Base-by-base conservation (phyloP, 2,329 filamentous ascomycete genomes). In the Calcarisporium arbuscula region DNA sequence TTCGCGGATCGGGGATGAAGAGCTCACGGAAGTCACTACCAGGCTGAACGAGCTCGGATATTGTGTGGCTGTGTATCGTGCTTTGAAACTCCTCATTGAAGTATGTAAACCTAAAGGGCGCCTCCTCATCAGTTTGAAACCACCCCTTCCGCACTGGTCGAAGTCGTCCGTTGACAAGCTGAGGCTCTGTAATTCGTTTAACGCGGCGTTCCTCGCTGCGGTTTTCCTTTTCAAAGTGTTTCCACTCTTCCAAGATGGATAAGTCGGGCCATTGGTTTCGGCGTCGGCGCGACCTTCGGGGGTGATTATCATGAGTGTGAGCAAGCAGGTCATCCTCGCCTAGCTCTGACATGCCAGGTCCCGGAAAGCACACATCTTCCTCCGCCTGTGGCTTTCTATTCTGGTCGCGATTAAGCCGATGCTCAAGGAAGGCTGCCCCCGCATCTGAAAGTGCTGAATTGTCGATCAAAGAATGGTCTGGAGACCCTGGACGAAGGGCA, bases 41-140 rank as follows among this genome's bases (percentile, higher is more conserved):
- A 1, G 85, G 81, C 47, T 95, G 88, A 8, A 94, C 74, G 15
- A 98, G 72, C 56, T 95, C 92, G 3, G 88, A 94, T 38, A 98
- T 95, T 1, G 84, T 92, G 58, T 94, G 86, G 40, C 88, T 92
- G 59, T 98, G 92, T 42, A 98, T 94, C 0, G 92, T 98, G 57
- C 85, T 94, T 50, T 87, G 83, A 36, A 96, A 87, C 43, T 95
- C 87, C 55, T 96, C 92, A 58, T 96, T 96, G 70, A 98, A 98
- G 59, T 98, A 98, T 0, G 92, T 96, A 57, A 95, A 98, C 18
- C 92, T 77, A 57, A 94, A 96, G 0, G 92, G 92, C 0, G 82
- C 79, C 45, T 95, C 90, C 41, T 95, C 89, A 44, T 92, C 85
- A 34, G 85, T 80, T 25, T 83, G 77, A 56, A 87, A 90, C 90